phyloP scores from a whole-genome alignment of 345 rosid genomes.

The Melaleuca alternifolia region DNA sequence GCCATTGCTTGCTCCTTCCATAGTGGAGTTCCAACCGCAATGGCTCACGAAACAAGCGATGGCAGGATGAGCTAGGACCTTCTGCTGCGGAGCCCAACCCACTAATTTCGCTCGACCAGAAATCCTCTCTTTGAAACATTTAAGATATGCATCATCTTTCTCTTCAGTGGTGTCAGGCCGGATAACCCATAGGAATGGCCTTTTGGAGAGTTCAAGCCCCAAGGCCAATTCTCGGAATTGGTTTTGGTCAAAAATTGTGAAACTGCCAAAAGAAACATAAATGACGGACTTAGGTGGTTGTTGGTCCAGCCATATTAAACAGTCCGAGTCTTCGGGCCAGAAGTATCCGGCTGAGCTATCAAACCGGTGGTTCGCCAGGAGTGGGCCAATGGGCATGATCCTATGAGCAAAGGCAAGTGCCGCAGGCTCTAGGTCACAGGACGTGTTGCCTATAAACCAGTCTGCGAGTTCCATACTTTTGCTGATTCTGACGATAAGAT shows the following conservation, averaged over 20 bases:
- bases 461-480: neutral
- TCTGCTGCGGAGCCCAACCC: neutral
- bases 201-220: slow-evolving; percentile 4
- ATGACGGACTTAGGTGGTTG: neutral
- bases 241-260: slow-evolving; percentile 1
- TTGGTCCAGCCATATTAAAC: slow-evolving; percentile 4
- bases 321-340: slow-evolving; percentile 4
- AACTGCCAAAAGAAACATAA: slow-evolving; percentile 8
- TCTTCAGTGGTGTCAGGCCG: neutral
- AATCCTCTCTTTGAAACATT: slow-evolving; percentile 5
- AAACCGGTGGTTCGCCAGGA: neutral
- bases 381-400: slow-evolving; percentile 7
- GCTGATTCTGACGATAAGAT: neutral
- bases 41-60: slow-evolving; percentile 25
- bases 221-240: slow-evolving; percentile 3
- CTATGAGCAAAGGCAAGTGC: neutral
- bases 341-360: neutral
- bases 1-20: slow-evolving; percentile 38
- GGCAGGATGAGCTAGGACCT: neutral
- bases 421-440: slow-evolving; percentile 6
- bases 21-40: slow-evolving; percentile 58
- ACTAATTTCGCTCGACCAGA: slow-evolving; percentile 1
- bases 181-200: slow-evolving; percentile 7
- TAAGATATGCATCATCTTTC: neutral
- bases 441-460: slow-evolving; percentile 4